Evolutionary conservation across 2,329 filamentous ascomycete genomes (phyloP), one percentile per base, ranked within the genome.

Genomic region (Bretziella fagacearum): DNA sequence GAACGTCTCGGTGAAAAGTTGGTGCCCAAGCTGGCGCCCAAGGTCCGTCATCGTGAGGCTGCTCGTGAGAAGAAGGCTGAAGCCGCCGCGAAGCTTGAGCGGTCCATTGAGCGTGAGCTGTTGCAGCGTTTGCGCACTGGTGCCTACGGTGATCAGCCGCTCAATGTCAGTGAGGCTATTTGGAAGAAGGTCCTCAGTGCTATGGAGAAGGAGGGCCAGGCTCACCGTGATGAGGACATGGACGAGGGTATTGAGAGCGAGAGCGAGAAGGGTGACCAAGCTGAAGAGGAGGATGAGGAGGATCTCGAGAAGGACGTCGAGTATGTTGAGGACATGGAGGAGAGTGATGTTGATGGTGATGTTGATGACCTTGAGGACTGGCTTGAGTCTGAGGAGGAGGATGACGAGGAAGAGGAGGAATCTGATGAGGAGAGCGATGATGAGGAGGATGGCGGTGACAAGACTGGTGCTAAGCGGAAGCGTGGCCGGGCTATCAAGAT

Each of bases 151-250:
- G 87, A 96, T 56, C 77, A 84, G 60, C 91, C 91, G 35, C 70
- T 98, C 54, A 98, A 98, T 60, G 87, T 94, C 44, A 91, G 93
- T 62, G 86, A 95, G 62, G 73, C 75, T 11, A 85, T 98, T 52
- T 98, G 91, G 91, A 93, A 93, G 73, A 93, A 87, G 73, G 91
- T 98, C 6, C 76, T 98, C 55, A 78, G 79, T 52, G 85, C 85
- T 3, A 71, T 98, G 63, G 91, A 98, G 71, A 74, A 82, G 55
- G 81, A 81, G 56, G 87, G 89, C 50, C 79, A 93, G 57, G 89
- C 81, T 37, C 70, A 75, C 53, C 71, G 84, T 47, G 89, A 95
- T 60, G 77, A 86, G 65, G 89, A 96, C 61, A 63, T 91, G 60
- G 89, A 95, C 60, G 79, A 87, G 55, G 89, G 87, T 7, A 77